These are phyloP conservation scores for Alternaria novae-zelandiae DNA, from an alignment of 2,329 filamentous ascomycete genomes.

Conservation along the genomic window DNA sequence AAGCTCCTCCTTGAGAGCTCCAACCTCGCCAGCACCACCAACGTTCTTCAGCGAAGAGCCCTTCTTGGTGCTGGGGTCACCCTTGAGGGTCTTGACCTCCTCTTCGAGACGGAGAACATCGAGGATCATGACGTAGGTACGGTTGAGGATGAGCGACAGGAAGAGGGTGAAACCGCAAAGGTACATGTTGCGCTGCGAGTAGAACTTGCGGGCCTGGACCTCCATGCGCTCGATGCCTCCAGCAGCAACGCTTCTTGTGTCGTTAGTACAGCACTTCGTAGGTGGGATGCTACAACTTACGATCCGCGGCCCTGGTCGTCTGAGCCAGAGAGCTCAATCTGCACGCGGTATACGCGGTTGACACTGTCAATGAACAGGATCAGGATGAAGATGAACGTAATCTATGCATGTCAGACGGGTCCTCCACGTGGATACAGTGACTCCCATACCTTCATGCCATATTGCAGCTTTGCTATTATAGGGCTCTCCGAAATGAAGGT, in stretches of 20 bases:
- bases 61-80: conserved; percentile 66
- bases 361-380: conserved; percentile 98
- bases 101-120: conserved; percentile 92
- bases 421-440: no score
- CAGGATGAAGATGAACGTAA: conserved; percentile 98
- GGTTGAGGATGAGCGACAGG: conserved; percentile 97
- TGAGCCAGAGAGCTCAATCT: conserved; percentile 80
- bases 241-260: conserved; percentile 64
- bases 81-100: conserved; percentile 83
- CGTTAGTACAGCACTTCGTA: conserved; percentile 16
- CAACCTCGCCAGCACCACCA: conserved; percentile 78
- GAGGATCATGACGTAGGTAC: conserved; percentile 97
- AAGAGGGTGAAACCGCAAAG: conserved; percentile 99
- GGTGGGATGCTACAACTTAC: conserved; percentile 51
- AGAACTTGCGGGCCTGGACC: conserved; percentile 99
- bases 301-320: conserved; percentile 64
- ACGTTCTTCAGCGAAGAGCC: conserved; percentile 72
- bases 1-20: conserved; percentile 69
- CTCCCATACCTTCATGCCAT: conserved; percentile 79
- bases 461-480: conserved; percentile 88
- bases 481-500: conserved; percentile 94
- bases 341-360: conserved; percentile 93
- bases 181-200: conserved; percentile 99
- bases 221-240: conserved; percentile 92
- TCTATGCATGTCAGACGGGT: conserved; percentile 56